Evolutionary conservation across 1,284 basidiomycete species (phyloP), one percentile per base, ranked within the genome.

Genomic region (Leccinum pachyderme): DNA sequence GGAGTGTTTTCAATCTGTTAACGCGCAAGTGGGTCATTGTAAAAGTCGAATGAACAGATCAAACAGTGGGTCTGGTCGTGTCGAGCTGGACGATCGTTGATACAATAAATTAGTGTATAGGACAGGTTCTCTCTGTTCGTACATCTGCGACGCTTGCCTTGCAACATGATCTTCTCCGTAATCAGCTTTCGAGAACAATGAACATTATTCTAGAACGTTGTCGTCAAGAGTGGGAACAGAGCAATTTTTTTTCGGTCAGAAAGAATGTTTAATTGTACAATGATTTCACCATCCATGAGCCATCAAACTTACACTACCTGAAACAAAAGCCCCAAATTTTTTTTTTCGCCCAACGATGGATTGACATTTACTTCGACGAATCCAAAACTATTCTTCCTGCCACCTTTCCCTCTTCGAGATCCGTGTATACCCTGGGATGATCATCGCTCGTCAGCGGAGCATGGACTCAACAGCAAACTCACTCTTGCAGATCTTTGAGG

Each of bases 1-100:
- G 96, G 41, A 91, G 85, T 61, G 75, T 96, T 47, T 93, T 98
- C 73, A 98, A 98, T 66, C 71, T 87, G 47, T 74, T 98, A 66
- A 90, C 93, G 44, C 77, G 96, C 58, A 82, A 82, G 63, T 93
- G 89, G 81, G 82, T 86, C 29, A 73, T 87, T n/a, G 72, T 85
- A 28, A 67, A 69, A 29, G 22, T 80, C 48, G 65, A 68, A 33
- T 54, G 60, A 22, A 62, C 51, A 45, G 29, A 22, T 35, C 37
- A 7, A 37, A 24, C 35, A 24, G 27, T 39, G n/a, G n/a, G 46
- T 35, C 22, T 7, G 15, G 15, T 35, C 12, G 29, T 8, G 9
- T 33, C 8, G 5, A 31, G 22, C 18, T 18, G n/a, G 24, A 8
- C 6, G 33, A 29, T 32, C 7, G 29, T 12, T 45, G 29, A 18